phyloP scores from a whole-genome alignment of 2,329 filamentous ascomycete species.

The Cladophialophora bantiana region DNA sequence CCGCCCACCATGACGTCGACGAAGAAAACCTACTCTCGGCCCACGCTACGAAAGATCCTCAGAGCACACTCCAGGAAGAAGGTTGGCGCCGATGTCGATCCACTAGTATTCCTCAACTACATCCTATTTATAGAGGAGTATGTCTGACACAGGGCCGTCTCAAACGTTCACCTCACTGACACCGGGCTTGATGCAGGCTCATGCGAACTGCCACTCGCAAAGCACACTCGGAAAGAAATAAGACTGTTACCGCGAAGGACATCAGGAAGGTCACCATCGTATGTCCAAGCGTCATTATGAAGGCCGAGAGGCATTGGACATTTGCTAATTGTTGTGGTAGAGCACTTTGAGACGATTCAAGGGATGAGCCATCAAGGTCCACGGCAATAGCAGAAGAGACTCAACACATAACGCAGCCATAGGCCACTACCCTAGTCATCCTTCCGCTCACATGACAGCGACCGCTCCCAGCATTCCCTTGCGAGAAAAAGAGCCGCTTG shows the following conservation, averaged over 20 bases:
- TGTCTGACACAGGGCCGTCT: conserved; percentile 4
- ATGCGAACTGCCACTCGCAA: conserved; percentile 81
- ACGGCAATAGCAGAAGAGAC: background rate
- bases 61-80: conserved; percentile 85
- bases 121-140: conserved; percentile 77
- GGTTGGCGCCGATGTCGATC: conserved; percentile 84
- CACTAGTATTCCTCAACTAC: conserved; percentile 85
- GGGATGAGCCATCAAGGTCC: conserved; percentile 25
- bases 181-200: conserved; percentile 58
- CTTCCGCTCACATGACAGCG: background rate
- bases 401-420: background rate
- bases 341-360: conserved; percentile 35
- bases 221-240: conserved; percentile 75
- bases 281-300: conserved; percentile 42
- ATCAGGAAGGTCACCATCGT: conserved; percentile 80
- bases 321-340: conserved; percentile 16
- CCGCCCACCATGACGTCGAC: conserved; percentile 61
- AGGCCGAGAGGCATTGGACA: background rate
- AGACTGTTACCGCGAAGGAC: conserved; percentile 74
- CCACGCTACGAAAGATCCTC: conserved; percentile 84
- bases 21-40: conserved; percentile 81
- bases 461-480: background rate
- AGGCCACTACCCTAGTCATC: background rate
- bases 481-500: background rate
- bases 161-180: background rate